Conservation (phyloP, 1,284 basidiomycete species). For the Microbotryomycetes sp. region DNA sequence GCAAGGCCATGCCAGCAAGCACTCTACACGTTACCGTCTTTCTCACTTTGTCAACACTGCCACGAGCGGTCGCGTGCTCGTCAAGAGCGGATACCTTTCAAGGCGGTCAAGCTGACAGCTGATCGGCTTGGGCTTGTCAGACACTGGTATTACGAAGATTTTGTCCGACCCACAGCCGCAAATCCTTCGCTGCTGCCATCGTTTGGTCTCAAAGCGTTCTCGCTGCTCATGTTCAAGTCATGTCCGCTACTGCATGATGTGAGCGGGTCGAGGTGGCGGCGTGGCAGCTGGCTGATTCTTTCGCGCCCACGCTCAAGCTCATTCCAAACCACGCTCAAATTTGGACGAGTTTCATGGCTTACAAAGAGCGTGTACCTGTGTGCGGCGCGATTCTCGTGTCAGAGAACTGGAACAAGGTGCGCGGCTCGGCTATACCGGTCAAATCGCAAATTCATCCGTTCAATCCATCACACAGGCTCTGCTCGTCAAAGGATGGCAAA, state of each 20-base stretch:
- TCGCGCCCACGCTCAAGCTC: slow-evolving; percentile 48
- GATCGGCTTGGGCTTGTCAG: too few relatives aligned
- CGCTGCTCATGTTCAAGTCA: slow-evolving; percentile 78
- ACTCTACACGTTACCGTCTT: too few relatives aligned
- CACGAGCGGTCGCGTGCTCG: too few relatives aligned
- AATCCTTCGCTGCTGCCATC: slow-evolving; percentile 75
- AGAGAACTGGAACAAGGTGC: slow-evolving; percentile 81
- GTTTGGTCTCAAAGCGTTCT: slow-evolving; percentile 83
- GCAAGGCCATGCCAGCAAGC: too few relatives aligned
- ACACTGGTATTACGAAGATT: slow-evolving; percentile 99
- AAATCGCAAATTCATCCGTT: too few relatives aligned
- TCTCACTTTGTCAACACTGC: too few relatives aligned
- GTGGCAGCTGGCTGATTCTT: too few relatives aligned
- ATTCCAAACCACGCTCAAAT: slow-evolving; percentile 26
- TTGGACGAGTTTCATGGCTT: slow-evolving; percentile 65
- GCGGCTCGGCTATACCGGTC: too few relatives aligned
- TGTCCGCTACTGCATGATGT: slow-evolving; percentile 66
- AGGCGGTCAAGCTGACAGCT: too few relatives aligned
- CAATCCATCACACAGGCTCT: slow-evolving; percentile 58
- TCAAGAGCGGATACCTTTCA: too few relatives aligned
- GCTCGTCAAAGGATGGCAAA: slow-evolving; percentile 96
- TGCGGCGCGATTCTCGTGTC: slow-evolving; percentile 96
- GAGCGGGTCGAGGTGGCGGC: neutral
- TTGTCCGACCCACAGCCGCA: slow-evolving; percentile 68
- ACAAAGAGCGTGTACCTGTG: slow-evolving; percentile 97